Conservation (phyloP, 2,329 filamentous ascomycete genomes). For the Chaetothyriales sp. region DNA sequence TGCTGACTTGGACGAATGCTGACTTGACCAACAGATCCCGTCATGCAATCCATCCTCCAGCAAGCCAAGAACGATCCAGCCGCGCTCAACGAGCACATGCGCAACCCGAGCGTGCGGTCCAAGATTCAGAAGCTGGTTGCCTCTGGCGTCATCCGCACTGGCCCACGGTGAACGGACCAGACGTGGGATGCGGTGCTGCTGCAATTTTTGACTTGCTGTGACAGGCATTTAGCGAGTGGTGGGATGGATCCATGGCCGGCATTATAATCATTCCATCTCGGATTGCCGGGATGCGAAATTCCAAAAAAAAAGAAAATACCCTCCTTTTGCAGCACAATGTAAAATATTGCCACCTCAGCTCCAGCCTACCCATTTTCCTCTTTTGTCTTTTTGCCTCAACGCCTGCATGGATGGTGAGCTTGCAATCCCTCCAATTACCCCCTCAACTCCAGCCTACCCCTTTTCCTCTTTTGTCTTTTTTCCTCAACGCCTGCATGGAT, state of each 20-base stretch:
- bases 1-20: conserved; percentile 2
- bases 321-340: neutral
- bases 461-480: no score
- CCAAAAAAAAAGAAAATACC: neutral
- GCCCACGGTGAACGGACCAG: conserved; percentile 20
- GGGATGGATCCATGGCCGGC: neutral
- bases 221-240: neutral
- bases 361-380: neutral
- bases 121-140: conserved; percentile 94
- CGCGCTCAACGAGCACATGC: conserved; percentile 93
- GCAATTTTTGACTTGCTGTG: neutral
- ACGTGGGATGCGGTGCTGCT: neutral
- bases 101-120: conserved; percentile 66
- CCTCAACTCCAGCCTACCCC: no score
- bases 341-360: neutral
- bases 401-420: neutral
- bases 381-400: neutral
- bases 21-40: conserved; percentile 56
- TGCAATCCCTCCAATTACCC: no score
- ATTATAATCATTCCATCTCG: neutral
- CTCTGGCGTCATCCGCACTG: conserved; percentile 77
- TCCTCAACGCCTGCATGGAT: no score
- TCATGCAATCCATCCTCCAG: conserved; percentile 95
- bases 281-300: neutral
- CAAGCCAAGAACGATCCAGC: conserved; percentile 89